phyloP scores from a whole-genome alignment of 1,284 basidiomycete genomes.

The Blastosporella zonata region DNA sequence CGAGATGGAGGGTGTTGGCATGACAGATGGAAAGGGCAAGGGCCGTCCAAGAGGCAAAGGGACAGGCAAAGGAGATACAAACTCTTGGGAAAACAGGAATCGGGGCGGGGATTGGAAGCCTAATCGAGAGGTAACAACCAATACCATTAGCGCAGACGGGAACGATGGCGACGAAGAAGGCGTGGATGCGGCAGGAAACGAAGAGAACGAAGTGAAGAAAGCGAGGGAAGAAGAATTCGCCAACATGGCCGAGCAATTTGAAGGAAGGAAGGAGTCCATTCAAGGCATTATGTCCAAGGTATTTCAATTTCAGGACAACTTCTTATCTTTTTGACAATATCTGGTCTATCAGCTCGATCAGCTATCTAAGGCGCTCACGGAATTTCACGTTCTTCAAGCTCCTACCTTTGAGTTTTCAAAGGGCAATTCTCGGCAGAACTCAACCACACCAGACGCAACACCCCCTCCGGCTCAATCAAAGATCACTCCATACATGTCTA shows the following conservation, averaged over 20 bases:
- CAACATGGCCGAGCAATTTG: conserved; percentile 61
- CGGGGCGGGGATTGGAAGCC: conserved; percentile 11
- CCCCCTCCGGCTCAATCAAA: conserved; percentile 14
- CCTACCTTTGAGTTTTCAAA: conserved; percentile 46
- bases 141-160: conserved; percentile 10
- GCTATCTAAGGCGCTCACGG: conserved; percentile 52
- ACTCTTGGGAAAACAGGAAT: conserved; percentile 12
- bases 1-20: conserved; percentile 66
- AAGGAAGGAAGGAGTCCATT: conserved; percentile 62
- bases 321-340: background rate
- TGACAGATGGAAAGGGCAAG: conserved; percentile 32
- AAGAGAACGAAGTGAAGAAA: conserved; percentile 43
- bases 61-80: conserved; percentile 12
- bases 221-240: conserved; percentile 64
- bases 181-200: conserved; percentile 41
- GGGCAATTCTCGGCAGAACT: conserved; percentile 29
- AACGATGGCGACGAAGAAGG: conserved; percentile 41
- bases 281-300: conserved; percentile 72
- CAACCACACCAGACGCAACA: conserved; percentile 21
- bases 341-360: conserved; percentile 48
- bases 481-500: conserved; percentile 7
- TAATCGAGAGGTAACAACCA: conserved; percentile 12
- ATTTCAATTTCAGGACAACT: background rate
- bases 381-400: conserved; percentile 56
- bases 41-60: conserved; percentile 22